Base-by-base conservation (phyloP, 768 basidiomycete genomes). In the Galerina sulciceps region DNA sequence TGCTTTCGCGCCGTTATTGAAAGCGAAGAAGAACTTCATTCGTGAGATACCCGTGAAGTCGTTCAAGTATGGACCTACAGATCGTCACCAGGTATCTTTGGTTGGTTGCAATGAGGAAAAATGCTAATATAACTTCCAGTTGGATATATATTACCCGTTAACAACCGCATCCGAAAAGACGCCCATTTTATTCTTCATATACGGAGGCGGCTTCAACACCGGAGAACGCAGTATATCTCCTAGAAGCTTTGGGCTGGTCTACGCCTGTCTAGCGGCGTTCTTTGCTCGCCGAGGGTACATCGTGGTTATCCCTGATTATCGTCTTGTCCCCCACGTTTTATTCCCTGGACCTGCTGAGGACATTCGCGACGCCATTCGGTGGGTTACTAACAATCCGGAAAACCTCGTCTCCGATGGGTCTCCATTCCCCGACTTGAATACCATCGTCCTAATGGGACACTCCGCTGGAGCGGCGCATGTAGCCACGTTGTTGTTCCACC, bases 241-340 rank as follows among this genome's bases (percentile, higher is more conserved):
- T 1, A 71, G 78, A 9, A 80, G 85, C 0, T 75, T 75, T 43
- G 79, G 82, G 43, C 77, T 88, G 46, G 75, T 69, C 10, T 89
- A 88, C 65, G 75, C 76, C n/a, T 81, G 80, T 57, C 63, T 89
- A 8, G 88, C 83, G 0, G 73, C 85, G 3, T 90, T 82, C 75
- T 90, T 84, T 69, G 84, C 88, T 0, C 74, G 76, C 9, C 76
- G 70, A 14, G 88, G 88, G 0, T 81, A 87, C 71, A 59, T 88
- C 61, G 83, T 82, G n/a, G 73, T 89, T 62, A 84, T 90, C 60
- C 80, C 88, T 0, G 87, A 90, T 72, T 90, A 90, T 62, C 83
- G 86, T 0, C 80, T 90, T 40, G 81, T 81, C 4, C 88, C 88
- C 5, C 66, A 80, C 31, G 80, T 79, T 55, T 75, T 69, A n/a